A percentile compares a stretch with the other conserved stretches of the same genome.
Conservation (phyloP, 805 yeast species). For the Candida orba region DNA sequence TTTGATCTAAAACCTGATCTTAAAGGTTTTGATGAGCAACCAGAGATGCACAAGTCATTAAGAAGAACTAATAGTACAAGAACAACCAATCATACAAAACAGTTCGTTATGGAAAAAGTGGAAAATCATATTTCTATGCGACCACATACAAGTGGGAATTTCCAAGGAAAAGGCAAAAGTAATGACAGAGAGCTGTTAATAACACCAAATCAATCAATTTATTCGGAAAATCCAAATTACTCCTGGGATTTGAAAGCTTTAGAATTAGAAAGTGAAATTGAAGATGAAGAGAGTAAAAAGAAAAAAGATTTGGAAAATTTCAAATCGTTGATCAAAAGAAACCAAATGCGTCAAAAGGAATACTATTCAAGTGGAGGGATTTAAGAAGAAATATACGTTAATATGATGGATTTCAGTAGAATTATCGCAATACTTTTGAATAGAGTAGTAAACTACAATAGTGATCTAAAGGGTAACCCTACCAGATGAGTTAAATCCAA, state of each 20-base stretch:
- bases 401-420: no score
- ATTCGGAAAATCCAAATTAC: no score
- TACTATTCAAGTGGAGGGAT: neutral
- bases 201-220: neutral
- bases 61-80: neutral
- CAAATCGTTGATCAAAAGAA: slow-evolving; percentile 1
- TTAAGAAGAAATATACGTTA: neutral
- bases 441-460: no score
- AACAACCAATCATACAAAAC: neutral
- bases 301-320: neutral
- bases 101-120: neutral
- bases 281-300: neutral
- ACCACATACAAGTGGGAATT: neutral
- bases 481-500: slow-evolving; percentile 1
- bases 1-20: neutral
- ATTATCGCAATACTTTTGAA: no score
- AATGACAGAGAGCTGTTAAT: neutral
- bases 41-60: neutral
- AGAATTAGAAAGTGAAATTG: neutral
- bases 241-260: neutral
- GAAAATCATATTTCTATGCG: neutral
- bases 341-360: slow-evolving; percentile 1
- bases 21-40: neutral
- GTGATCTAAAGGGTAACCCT: slow-evolving; percentile 5
- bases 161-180: neutral